Evolutionary conservation across 2,329 filamentous ascomycete species (phyloP).

Genomic region (Colletotrichum eremochloae): DNA sequence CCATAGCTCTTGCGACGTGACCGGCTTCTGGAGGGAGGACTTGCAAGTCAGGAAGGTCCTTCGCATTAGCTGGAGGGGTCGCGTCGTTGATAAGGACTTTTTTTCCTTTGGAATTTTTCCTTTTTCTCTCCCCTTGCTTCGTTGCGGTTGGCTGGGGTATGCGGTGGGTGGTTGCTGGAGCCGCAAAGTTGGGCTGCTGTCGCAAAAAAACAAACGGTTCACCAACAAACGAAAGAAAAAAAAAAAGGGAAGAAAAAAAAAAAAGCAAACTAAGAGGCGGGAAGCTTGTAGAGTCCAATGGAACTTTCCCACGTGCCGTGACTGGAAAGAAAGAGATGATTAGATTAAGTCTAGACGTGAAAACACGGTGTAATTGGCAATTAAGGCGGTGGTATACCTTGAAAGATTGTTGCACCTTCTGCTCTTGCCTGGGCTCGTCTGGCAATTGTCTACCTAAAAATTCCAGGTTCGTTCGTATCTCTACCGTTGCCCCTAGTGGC

Average conservation of each 20-base stretch:
- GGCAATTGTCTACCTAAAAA: slow-evolving; percentile 32
- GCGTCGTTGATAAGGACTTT: slow-evolving; percentile 27
- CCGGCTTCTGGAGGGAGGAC: slow-evolving; percentile 46
- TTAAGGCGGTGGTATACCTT: slow-evolving; percentile 2
- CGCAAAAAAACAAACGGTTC: slow-evolving; percentile 2
- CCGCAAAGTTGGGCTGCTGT: slow-evolving; percentile 13
- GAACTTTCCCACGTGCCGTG: slow-evolving; percentile 12
- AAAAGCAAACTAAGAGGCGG: not conserved
- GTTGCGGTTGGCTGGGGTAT: slow-evolving; percentile 14
- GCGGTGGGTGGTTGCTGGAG: slow-evolving; percentile 9
- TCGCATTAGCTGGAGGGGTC: slow-evolving; percentile 44
- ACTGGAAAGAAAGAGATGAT: slow-evolving; percentile 1
- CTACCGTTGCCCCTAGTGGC: slow-evolving; percentile 22
- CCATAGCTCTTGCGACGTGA: slow-evolving; percentile 66
- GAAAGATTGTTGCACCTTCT: slow-evolving; percentile 22
- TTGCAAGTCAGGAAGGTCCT: slow-evolving; percentile 47
- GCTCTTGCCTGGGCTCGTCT: slow-evolving; percentile 24
- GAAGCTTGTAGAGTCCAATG: slow-evolving; percentile 12
- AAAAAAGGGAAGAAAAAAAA: not conserved
- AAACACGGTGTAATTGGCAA: slow-evolving; percentile 27
- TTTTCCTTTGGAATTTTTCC: not conserved
- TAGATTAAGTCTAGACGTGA: not conserved
- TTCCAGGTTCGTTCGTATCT: slow-evolving; percentile 24
- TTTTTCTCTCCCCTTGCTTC: not conserved
- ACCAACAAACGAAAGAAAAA: not conserved